A percentile compares a stretch with the other conserved stretches of the same genome.
Conservation (phyloP, 768 basidiomycete species). For the Termitomyces sp. region DNA sequence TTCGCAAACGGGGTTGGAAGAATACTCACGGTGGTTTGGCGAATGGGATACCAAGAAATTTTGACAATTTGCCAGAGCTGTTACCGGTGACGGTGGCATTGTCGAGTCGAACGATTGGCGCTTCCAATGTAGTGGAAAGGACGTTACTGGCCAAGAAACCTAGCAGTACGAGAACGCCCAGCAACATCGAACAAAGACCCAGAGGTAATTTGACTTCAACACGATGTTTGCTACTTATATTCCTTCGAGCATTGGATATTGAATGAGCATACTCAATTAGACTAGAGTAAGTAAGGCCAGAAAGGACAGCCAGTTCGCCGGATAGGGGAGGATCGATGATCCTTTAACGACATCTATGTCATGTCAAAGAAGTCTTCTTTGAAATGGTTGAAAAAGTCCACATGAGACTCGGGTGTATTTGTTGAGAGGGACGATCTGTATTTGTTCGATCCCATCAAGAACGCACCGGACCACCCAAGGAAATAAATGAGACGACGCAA, state of each 20-base stretch:
- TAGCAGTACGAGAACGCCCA: neutral
- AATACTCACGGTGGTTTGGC: slow-evolving; percentile 46
- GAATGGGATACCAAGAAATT: slow-evolving; percentile 51
- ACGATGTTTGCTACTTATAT: neutral
- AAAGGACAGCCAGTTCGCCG: neutral
- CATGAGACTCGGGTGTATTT: neutral
- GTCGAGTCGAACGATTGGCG: slow-evolving; percentile 35
- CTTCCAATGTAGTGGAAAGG: slow-evolving; percentile 17
- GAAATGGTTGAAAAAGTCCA: neutral
- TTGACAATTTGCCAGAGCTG: slow-evolving; percentile 22
- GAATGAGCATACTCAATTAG: neutral
- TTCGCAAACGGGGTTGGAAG: neutral
- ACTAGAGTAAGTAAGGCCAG: neutral
- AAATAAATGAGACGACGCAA: too few species aligned
- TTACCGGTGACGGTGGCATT: slow-evolving; percentile 39
- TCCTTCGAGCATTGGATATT: neutral
- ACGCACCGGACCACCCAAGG: too few species aligned
- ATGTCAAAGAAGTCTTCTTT: neutral
- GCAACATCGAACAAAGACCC: neutral
- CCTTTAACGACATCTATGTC: neutral
- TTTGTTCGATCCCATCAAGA: too few species aligned
- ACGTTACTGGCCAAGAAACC: neutral
- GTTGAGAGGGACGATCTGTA: too few species aligned
- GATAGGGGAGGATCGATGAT: neutral
- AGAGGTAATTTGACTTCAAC: neutral